phyloP scores from a whole-genome alignment of 2,329 filamentous ascomycete genomes.

The Sclerotinia nivalis region DNA sequence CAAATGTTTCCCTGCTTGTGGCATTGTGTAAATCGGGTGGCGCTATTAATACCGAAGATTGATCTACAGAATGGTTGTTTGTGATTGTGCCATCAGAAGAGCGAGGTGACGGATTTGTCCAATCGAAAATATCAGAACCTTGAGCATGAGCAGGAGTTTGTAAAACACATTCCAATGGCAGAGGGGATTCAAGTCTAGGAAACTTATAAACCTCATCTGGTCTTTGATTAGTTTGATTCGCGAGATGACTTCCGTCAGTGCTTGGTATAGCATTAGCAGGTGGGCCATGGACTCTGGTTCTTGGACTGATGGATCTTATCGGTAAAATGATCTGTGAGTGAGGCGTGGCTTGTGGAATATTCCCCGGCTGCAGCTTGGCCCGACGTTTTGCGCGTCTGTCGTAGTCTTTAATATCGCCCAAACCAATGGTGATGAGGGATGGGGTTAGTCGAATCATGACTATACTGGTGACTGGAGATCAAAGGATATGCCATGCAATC shows the following conservation, averaged over 20 bases:
- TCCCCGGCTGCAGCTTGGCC: background rate
- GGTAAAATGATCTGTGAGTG: conserved; percentile 6
- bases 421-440: conserved; percentile 33
- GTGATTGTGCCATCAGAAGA: conserved; percentile 2
- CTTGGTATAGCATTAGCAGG: conserved; percentile 5
- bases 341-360: background rate
- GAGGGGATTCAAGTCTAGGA: conserved; percentile 4
- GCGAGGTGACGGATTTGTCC: background rate
- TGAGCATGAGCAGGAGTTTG: background rate
- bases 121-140: background rate
- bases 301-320: conserved; percentile 4
- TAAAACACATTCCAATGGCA: conserved; percentile 2
- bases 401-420: conserved; percentile 35
- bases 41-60: background rate
- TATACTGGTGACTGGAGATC: background rate
- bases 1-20: background rate
- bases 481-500: background rate
- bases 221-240: conserved; percentile 4
- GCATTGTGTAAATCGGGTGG: background rate
- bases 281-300: conserved; percentile 5
- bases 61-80: background rate
- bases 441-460: conserved; percentile 38
- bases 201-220: background rate
- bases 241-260: conserved; percentile 19
- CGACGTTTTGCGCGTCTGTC: conserved; percentile 29